A percentile compares a stretch with the other conserved stretches of the same genome.
Conservation (phyloP, 1,284 basidiomycete genomes). For the Cryptococcus deneoformans region DNA sequence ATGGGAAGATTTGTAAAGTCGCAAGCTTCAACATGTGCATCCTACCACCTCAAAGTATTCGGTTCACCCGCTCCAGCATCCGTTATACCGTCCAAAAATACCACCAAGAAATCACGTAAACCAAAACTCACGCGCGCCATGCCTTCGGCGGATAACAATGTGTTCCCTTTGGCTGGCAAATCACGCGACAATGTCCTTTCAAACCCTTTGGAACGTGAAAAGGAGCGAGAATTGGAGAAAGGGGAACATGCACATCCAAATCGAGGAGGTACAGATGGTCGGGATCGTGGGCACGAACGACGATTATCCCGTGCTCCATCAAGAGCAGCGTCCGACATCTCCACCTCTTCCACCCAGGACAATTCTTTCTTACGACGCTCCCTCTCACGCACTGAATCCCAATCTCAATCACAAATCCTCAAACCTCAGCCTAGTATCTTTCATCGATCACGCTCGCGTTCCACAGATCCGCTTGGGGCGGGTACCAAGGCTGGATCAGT, state of each 20-base stretch:
- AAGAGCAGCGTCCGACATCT: slow-evolving; percentile 3
- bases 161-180: neutral
- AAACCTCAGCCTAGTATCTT: too few relatives aligned
- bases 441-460: neutral
- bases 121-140: slow-evolving; percentile 30
- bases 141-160: slow-evolving; percentile 14
- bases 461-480: neutral
- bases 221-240: neutral
- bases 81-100: slow-evolving; percentile 16
- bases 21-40: slow-evolving; percentile 23
- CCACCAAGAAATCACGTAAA: slow-evolving; percentile 35
- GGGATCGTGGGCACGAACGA: neutral
- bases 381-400: neutral
- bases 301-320: slow-evolving; percentile 7
- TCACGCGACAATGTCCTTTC: neutral
- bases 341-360: neutral
- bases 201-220: neutral
- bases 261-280: neutral
- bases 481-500: too few relatives aligned
- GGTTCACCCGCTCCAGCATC: slow-evolving; percentile 28
- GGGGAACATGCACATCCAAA: neutral
- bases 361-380: neutral
- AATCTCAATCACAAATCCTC: too few relatives aligned
- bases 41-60: slow-evolving; percentile 41
- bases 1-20: slow-evolving; percentile 19